These are phyloP conservation scores for Teratosphaeria pseudoeucalypti DNA, from an alignment of 2,329 filamentous ascomycete species.

Conservation along the genomic window DNA sequence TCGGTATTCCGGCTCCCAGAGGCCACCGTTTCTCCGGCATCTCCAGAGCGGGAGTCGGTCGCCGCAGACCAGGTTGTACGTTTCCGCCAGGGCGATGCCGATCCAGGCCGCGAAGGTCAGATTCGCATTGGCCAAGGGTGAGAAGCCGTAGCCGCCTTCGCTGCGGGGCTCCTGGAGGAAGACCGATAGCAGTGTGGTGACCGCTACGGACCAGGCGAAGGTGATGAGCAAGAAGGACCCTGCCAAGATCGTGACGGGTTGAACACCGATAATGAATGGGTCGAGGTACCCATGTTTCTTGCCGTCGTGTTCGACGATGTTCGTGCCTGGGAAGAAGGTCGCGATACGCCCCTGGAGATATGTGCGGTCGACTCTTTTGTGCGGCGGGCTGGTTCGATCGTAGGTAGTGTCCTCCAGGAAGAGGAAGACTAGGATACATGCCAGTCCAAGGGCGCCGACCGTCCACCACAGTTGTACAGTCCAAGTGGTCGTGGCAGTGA, in stretches of 20 bases:
- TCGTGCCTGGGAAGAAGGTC: conserved; percentile 23
- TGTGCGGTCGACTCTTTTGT: not conserved
- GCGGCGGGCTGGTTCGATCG: not conserved
- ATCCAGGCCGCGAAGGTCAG: conserved; percentile 34
- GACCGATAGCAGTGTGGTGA: conserved; percentile 16
- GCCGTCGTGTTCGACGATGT: conserved; percentile 6
- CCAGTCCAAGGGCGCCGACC: not conserved
- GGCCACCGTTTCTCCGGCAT: conserved; percentile 18
- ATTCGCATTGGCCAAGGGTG: conserved; percentile 29
- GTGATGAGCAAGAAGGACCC: conserved; percentile 29
- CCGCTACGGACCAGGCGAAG: conserved; percentile 16
- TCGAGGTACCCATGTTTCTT: conserved; percentile 11
- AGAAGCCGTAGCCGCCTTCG: conserved; percentile 35
- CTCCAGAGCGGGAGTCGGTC: conserved; percentile 31
- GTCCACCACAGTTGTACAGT: conserved; percentile 5
- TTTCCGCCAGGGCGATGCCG: conserved; percentile 27
- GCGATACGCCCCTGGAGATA: conserved; percentile 13
- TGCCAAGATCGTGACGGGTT: conserved; percentile 24
- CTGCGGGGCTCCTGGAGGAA: conserved; percentile 30
- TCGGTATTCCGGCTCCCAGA: conserved; percentile 33
- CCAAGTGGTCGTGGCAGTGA: conserved; percentile 1
- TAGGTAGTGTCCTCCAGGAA: conserved; percentile 6
- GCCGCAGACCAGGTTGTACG: conserved; percentile 30
- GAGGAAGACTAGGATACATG: not conserved
- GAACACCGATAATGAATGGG: conserved; percentile 22